These are phyloP conservation scores for Porogramme epimiltina DNA, from an alignment of 1,284 basidiomycete species.

Conservation along the genomic window DNA sequence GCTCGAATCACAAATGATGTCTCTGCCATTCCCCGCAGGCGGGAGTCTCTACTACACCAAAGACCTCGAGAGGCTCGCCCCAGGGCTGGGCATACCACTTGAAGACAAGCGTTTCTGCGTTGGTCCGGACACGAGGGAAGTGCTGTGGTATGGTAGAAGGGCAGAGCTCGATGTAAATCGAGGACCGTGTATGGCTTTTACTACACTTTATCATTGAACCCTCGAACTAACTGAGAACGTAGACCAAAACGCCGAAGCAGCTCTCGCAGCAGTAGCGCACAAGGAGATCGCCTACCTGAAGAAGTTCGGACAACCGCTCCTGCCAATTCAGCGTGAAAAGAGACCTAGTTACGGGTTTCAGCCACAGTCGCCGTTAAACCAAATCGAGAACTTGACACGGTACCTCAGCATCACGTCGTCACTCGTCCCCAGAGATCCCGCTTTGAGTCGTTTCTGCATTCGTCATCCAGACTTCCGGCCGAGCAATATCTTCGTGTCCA, in stretches of 20 bases:
- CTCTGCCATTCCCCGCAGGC: slow-evolving; percentile 50
- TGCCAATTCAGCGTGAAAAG: slow-evolving; percentile 47
- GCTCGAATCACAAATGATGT: slow-evolving; percentile 53
- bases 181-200: slow-evolving; percentile 50
- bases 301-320: slow-evolving; percentile 49
- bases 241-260: slow-evolving; percentile 50
- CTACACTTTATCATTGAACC: slow-evolving; percentile 27
- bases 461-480: slow-evolving; percentile 42
- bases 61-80: slow-evolving; percentile 43
- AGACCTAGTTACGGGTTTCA: slow-evolving; percentile 49
- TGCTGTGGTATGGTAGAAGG: slow-evolving; percentile 50
- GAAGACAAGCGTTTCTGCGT: slow-evolving; percentile 48
- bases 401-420: slow-evolving; percentile 41
- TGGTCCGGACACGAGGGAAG: slow-evolving; percentile 46
- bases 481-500: slow-evolving; percentile 40
- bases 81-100: slow-evolving; percentile 36
- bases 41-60: slow-evolving; percentile 52
- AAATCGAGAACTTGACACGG: slow-evolving; percentile 38
- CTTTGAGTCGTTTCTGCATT: slow-evolving; percentile 33
- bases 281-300: slow-evolving; percentile 55
- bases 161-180: slow-evolving; percentile 47
- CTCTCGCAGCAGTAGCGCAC: slow-evolving; percentile 42
- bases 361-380: slow-evolving; percentile 48
- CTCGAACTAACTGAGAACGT: slow-evolving; percentile 24
- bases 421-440: slow-evolving; percentile 37